phyloP scores from a whole-genome alignment of 2,329 filamentous ascomycete species.

The Pyrenophora teres region DNA sequence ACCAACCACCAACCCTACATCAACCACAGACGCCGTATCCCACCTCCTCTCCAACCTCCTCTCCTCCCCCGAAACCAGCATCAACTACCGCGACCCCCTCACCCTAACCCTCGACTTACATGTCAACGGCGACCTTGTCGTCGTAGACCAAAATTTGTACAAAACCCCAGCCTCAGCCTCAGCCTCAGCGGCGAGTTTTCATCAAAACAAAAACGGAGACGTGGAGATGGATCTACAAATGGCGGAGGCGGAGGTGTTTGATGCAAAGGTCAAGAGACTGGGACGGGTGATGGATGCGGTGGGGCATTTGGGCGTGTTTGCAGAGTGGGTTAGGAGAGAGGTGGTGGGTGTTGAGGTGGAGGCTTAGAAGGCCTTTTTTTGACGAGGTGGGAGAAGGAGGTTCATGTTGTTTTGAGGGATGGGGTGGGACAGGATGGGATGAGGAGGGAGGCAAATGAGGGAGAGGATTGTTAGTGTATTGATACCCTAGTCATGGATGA shows the following conservation, averaged over 20 bases:
- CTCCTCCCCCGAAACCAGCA: slow-evolving; percentile 9
- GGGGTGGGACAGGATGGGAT: no score
- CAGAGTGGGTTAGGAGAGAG: slow-evolving; percentile 53
- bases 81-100: slow-evolving; percentile 37
- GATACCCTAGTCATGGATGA: no score
- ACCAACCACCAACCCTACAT: not conserved
- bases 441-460: no score
- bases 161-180: not conserved
- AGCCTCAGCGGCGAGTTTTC: not conserved
- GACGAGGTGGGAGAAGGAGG: no score
- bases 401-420: no score
- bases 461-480: no score
- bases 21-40: slow-evolving; percentile 10
- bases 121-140: slow-evolving; percentile 62
- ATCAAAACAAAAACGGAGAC: slow-evolving; percentile 33
- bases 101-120: slow-evolving; percentile 64
- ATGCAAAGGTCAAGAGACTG: slow-evolving; percentile 42
- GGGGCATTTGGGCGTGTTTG: slow-evolving; percentile 58
- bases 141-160: slow-evolving; percentile 64
- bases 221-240: slow-evolving; percentile 4
- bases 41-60: slow-evolving; percentile 24
- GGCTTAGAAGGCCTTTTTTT: not conserved
- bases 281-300: slow-evolving; percentile 53
- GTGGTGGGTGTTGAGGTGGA: slow-evolving; percentile 6
- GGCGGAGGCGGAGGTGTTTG: slow-evolving; percentile 20